Evolutionary conservation across 441 rosid species (phyloP).

Genomic region (Omphalea diandra): DNA sequence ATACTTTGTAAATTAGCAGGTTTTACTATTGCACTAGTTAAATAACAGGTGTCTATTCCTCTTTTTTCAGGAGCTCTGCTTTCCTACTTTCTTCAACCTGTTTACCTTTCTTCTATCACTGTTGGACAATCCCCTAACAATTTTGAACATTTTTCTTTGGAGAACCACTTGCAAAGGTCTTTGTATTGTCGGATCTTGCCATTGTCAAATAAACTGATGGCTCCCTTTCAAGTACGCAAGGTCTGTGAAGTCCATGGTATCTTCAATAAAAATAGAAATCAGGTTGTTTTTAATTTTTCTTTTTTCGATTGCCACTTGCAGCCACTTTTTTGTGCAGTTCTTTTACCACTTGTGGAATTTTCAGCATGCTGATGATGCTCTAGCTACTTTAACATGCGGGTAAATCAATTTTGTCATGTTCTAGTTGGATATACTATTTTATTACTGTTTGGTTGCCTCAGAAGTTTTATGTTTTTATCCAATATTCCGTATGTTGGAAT

Average conservation of each 20-base stretch:
- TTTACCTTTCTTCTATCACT: constrained; percentile 72
- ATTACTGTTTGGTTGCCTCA: constrained; percentile 13
- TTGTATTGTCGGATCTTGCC: constrained; percentile 53
- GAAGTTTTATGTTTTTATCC: constrained; percentile 21
- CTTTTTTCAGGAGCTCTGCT: constrained; percentile 75
- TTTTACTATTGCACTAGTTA: constrained; percentile 12
- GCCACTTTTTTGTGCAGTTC: constrained; percentile 66
- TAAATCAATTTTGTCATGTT: constrained; percentile 27
- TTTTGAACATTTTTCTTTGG: constrained; percentile 39
- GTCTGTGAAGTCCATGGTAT: constrained; percentile 38
- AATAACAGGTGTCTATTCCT: constrained; percentile 18
- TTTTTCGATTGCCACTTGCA: constrained; percentile 36
- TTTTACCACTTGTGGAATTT: constrained; percentile 71
- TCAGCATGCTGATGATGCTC: constrained; percentile 82
- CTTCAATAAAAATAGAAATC: constrained; percentile 10
- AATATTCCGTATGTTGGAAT: constrained; percentile 85
- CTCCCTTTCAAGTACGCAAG: constrained; percentile 58
- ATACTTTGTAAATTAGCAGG: background rate
- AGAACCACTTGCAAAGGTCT: constrained; percentile 51
- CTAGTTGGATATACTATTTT: constrained; percentile 14
- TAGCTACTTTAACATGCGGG: constrained; percentile 91
- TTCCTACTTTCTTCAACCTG: constrained; percentile 64
- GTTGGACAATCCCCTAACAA: constrained; percentile 55
- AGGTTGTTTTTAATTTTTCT: constrained; percentile 6
- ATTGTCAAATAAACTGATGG: constrained; percentile 38